These are phyloP conservation scores for Auriculariales sp. DNA, from an alignment of 768 basidiomycete genomes.

Conservation along the genomic window DNA sequence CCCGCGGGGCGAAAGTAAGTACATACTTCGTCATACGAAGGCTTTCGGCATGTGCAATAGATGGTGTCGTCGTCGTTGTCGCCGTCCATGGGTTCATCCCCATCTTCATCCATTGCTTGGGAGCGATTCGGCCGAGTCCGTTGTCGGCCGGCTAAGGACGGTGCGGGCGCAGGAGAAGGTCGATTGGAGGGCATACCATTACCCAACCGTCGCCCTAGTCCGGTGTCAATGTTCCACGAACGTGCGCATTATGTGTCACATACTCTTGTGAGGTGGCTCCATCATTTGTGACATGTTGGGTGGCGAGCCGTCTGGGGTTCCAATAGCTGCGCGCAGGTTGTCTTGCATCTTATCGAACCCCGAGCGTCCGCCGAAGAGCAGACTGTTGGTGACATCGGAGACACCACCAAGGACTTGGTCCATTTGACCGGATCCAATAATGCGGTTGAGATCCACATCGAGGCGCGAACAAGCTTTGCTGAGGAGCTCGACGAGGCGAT, in stretches of 20 bases:
- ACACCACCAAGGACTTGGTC: slow-evolving; percentile 16
- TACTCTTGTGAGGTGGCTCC: slow-evolving; percentile 5
- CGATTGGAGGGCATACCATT: too few species aligned
- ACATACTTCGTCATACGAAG: slow-evolving; percentile 43
- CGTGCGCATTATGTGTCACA: too few species aligned
- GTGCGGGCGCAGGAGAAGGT: slow-evolving; percentile 13
- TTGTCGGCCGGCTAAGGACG: slow-evolving; percentile 27
- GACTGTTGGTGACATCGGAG: background rate
- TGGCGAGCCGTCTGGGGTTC: slow-evolving; percentile 6
- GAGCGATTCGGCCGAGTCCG: slow-evolving; percentile 23
- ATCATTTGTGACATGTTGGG: slow-evolving; percentile 5
- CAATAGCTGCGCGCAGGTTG: background rate
- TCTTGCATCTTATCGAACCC: slow-evolving; percentile 1
- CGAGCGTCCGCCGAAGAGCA: background rate
- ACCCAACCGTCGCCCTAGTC: slow-evolving; percentile 18
- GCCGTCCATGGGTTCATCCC: slow-evolving; percentile 17
- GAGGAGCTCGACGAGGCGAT: slow-evolving; percentile 25
- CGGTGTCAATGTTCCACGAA: too few species aligned
- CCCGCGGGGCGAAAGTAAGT: slow-evolving; percentile 14
- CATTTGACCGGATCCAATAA: slow-evolving; percentile 12
- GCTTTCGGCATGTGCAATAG: slow-evolving; percentile 50
- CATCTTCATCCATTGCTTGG: slow-evolving; percentile 15
- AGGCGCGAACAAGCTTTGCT: slow-evolving; percentile 37
- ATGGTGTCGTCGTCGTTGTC: slow-evolving; percentile 30
- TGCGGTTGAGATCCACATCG: slow-evolving; percentile 22